Base-by-base conservation (phyloP, 306 rosid genomes). In the Cucumis melo region DNA sequence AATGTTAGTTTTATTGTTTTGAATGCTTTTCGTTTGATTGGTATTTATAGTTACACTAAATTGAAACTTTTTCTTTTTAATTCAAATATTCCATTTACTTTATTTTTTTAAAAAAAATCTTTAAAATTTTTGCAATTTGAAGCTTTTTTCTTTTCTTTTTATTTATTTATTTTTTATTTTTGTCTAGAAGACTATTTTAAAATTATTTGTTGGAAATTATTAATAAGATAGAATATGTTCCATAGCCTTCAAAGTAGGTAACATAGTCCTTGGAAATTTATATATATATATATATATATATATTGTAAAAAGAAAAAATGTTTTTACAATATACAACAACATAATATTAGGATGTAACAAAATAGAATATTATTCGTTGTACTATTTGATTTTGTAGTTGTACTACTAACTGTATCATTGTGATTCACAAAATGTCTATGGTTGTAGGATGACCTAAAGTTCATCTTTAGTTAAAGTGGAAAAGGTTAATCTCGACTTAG, bases 31-130 rank as follows among this genome's bases (percentile, higher is more conserved):
- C 19, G 23, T 54, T 0, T 19, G 23, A 19, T 23, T 71, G 21
- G 29, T 78, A 78, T 75, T 66, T 85, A 85, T 82, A 82, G 80
- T 29, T 8, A 14, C 29, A 62, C 8, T 61, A 80, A 83, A 75
- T 39, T 21, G 39, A 20, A 14, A 70, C 6, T 8, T 21, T 42
- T 68, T 21, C 38, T 44, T 65, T 68, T 23, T 21, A 70, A 70
- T 23, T 70, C 13, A 66, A 13, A 66, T 70, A 78, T 65, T 80
- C 85, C 78, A 56, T 54, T 85, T 73, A 74, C 27, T 74, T 78
- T 39, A 53, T 78, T 82, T 82, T 82, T 57, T 80, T 27, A 0
- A 27, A 27, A 27, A 44, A 32, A 32, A 67, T 80, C 3, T 29
- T 82, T 74, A 68, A 70, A 62, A 27, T 20, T 59, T 76, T 70